A percentile compares a stretch with the other conserved stretches of the same genome.
Conservation (phyloP, 352 stramenopile species). For the Pythium myriotylum region DNA sequence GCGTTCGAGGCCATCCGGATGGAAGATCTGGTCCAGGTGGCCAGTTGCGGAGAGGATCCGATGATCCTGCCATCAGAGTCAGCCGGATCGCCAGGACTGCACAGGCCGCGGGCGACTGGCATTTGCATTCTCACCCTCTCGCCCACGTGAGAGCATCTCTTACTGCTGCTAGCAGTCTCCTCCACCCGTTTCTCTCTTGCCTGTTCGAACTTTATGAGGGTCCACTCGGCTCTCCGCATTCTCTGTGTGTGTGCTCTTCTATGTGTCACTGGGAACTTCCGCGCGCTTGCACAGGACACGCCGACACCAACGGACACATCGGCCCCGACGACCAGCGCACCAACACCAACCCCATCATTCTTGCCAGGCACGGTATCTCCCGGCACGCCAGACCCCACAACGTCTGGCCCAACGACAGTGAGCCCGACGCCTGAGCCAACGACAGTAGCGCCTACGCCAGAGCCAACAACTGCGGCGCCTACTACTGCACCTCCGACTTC, state of each 20-base stretch:
- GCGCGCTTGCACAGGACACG: conserved; percentile 14
- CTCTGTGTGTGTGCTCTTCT: conserved; percentile 9
- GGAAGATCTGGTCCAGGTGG: background rate
- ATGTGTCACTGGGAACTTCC: background rate
- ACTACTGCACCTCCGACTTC: background rate
- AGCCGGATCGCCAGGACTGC: too few species aligned
- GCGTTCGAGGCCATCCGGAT: background rate
- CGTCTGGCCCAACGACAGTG: background rate
- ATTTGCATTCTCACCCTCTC: conserved; percentile 29
- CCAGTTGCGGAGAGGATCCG: background rate
- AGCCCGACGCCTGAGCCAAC: background rate
- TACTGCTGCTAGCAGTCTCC: conserved; percentile 8
- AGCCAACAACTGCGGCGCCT: conserved; percentile 1
- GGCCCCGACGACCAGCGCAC: background rate
- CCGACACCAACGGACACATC: too few species aligned
- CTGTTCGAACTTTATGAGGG: conserved; percentile 1
- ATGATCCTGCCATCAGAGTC: too few species aligned
- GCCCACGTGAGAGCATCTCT: conserved; percentile 22
- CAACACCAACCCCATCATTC: conserved; percentile 5
- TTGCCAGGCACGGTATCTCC: conserved; percentile 3
- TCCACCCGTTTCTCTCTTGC: background rate
- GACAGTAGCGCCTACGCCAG: background rate
- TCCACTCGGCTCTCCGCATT: background rate
- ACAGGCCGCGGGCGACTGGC: background rate
- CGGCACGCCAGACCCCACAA: background rate